These are phyloP conservation scores for Picochlorum costavermella DNA, from an alignment of 139 green algal species.

Conservation along the genomic window DNA sequence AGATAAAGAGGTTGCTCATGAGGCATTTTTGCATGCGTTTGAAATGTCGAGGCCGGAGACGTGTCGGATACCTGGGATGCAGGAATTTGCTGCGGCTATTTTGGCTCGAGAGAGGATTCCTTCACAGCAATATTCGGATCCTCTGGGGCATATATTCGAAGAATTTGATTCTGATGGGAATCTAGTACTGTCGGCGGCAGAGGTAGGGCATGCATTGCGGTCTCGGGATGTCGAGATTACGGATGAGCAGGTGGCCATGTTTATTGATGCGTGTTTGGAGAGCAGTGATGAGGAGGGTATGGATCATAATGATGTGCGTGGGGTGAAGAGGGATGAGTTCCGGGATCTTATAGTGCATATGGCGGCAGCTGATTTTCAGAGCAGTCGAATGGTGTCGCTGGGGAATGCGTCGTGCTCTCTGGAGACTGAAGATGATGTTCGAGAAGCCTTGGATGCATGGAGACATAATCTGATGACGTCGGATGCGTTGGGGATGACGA, in stretches of 20 bases:
- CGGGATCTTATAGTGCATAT: slow-evolving; percentile 40
- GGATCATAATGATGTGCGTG: too few species aligned
- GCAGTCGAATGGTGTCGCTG: background rate
- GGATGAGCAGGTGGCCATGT: slow-evolving; percentile 29
- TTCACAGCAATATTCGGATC: slow-evolving; percentile 26
- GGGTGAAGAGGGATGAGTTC: slow-evolving; percentile 25
- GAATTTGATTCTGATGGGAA: slow-evolving; percentile 35
- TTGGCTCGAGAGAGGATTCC: slow-evolving; percentile 26
- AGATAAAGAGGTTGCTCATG: slow-evolving; percentile 25
- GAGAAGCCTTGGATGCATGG: slow-evolving; percentile 17
- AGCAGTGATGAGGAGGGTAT: slow-evolving; percentile 11
- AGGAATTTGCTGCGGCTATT: slow-evolving; percentile 41
- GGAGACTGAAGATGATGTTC: slow-evolving; percentile 30
- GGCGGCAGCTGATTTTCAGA: slow-evolving; percentile 39
- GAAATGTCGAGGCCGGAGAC: slow-evolving; percentile 14
- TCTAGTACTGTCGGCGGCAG: slow-evolving; percentile 20
- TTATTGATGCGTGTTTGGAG: slow-evolving; percentile 28
- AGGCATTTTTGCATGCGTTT: slow-evolving; percentile 31
- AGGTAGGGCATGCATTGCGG: slow-evolving; percentile 30
- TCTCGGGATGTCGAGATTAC: slow-evolving; percentile 28
- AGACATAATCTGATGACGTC: slow-evolving; percentile 7
- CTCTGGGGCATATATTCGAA: slow-evolving; percentile 32
- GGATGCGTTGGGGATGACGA: background rate
- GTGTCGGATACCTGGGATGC: slow-evolving; percentile 27
- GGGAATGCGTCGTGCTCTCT: slow-evolving; percentile 7